These are phyloP conservation scores for Prototheca stagnorum DNA, from an alignment of 163 green algal genomes.

Conservation along the genomic window DNA sequence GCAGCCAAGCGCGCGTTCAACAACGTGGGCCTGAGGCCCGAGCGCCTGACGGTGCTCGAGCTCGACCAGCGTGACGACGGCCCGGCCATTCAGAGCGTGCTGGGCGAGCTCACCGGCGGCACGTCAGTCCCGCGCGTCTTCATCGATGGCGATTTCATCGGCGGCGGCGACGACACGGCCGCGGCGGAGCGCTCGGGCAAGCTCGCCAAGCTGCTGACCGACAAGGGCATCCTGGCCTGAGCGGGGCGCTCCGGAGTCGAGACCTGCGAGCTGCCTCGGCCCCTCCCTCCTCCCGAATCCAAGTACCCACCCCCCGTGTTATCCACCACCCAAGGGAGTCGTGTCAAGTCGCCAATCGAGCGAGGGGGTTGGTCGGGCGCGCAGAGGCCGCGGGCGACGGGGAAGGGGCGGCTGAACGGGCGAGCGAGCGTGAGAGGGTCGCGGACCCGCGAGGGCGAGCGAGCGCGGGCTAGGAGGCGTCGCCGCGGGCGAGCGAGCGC, in stretches of 20 bases:
- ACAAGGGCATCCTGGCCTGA: slow-evolving; percentile 9
- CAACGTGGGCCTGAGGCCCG: slow-evolving; percentile 2
- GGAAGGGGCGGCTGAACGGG: no score
- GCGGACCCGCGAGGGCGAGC: no score
- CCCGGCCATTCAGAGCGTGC: slow-evolving; percentile 9
- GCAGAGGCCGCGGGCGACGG: no score
- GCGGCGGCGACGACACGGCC: slow-evolving; percentile 20
- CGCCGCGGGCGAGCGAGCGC: no score
- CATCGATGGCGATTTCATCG: slow-evolving; percentile 22
- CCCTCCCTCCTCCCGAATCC: neutral
- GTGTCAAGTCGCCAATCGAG: no score
- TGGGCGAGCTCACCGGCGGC: slow-evolving; percentile 8
- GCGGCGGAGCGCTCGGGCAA: slow-evolving; percentile 7
- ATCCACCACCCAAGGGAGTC: no score
- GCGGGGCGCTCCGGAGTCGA: no score
- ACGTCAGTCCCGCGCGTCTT: slow-evolving; percentile 26
- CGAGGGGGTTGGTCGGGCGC: no score
- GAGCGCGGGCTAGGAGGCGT: no score
- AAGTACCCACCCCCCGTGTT: neutral
- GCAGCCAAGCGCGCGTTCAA: slow-evolving; percentile 16
- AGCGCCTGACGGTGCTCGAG: slow-evolving; percentile 18
- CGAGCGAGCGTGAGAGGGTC: no score
- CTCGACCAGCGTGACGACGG: slow-evolving; percentile 10
- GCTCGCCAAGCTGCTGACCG: slow-evolving; percentile 14
- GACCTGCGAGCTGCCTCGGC: no score